Base-by-base conservation (phyloP, 768 basidiomycete genomes). In the Lentinula boryana region DNA sequence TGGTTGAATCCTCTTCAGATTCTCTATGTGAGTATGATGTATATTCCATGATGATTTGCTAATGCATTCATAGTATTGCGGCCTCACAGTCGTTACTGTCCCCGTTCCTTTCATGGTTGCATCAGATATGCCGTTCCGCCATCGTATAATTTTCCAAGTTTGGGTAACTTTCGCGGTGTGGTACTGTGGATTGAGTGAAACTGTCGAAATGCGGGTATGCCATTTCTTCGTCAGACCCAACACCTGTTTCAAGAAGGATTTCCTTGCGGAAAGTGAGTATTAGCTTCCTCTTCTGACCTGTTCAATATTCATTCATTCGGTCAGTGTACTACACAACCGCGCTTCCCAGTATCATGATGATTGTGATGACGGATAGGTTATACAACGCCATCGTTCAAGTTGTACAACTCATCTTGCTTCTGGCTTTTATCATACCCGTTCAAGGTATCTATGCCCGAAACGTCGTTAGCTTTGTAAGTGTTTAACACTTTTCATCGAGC, bases 401-500 rank as follows among this genome's bases (percentile, higher is more conserved):
- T 5, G 52, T 61, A 15, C 60, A 62, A 44, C 61, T 71, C 40
- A 40, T 68, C 2, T 65, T 71, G 12, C 61, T 68, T 33, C 8
- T 60, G 9, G 62, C 38, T 21, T 52, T 70, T 7, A 55, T 70
- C 43, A 57, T 70, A 35, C 69, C 68, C 3, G 64, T 57, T 9
- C 67, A 70, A 65, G 54, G 23, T 10, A 67, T 70, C 41, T 69
- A 61, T 46, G 64, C 67, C 1, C 61, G 68, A 31, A 67, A 68
- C 46, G 61, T 68, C 18, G 62, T 70, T 55, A 63, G 58, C 60
- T 68, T 68, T 52, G 66, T 62, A 63, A 68, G 73, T 75, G 54
- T 46, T 59, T 72, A 21, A 72, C 74, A 60, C 70, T 70, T 48
- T 67, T 66, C 3, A 74, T 74, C 65, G 54, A 75, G 38, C 64